Conservation (phyloP, 2,329 filamentous ascomycete species). For the Diplodia scrobiculata region DNA sequence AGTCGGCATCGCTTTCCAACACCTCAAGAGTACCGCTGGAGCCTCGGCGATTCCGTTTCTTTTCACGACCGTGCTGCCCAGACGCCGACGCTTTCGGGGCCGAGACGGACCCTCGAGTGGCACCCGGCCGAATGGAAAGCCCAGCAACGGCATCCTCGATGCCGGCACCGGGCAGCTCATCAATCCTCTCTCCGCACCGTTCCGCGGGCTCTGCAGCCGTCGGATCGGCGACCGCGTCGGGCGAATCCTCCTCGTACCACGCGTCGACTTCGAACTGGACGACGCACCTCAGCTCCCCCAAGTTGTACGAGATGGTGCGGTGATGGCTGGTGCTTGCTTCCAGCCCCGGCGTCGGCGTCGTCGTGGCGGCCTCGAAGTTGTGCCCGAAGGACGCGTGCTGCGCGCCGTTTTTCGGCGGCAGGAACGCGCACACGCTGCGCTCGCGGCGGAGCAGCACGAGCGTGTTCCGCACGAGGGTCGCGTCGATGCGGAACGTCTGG, state of each 20-base stretch:
- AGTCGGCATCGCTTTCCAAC: too few relatives aligned
- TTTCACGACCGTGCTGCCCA: too few relatives aligned
- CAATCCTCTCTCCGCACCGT: too few relatives aligned
- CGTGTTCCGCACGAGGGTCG: constrained; percentile 40
- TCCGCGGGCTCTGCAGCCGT: not conserved
- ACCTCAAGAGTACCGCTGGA: too few relatives aligned
- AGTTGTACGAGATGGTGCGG: constrained; percentile 35
- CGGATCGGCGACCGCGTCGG: not conserved
- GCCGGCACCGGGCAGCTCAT: too few relatives aligned
- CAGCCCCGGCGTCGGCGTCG: not conserved
- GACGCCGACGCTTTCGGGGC: too few relatives aligned
- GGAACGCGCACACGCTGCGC: constrained; percentile 6
- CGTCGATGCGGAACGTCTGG: constrained; percentile 38
- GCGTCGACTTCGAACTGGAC: constrained; percentile 40
- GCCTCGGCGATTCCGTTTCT: too few relatives aligned
- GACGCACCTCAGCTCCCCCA: constrained; percentile 37
- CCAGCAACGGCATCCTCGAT: too few relatives aligned
- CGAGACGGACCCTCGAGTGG: too few relatives aligned
- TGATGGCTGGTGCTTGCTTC: constrained; percentile 28
- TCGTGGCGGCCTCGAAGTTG: constrained; percentile 35
- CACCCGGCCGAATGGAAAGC: too few relatives aligned
- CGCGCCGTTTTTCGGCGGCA: constrained; percentile 31
- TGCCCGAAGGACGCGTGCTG: constrained; percentile 35
- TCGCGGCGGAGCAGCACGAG: constrained; percentile 42
- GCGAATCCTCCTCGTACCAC: constrained; percentile 28